Evolutionary conservation across 768 basidiomycete genomes (phyloP), one percentile per base, ranked within the genome.

Genomic region (Suillus hirtellus): DNA sequence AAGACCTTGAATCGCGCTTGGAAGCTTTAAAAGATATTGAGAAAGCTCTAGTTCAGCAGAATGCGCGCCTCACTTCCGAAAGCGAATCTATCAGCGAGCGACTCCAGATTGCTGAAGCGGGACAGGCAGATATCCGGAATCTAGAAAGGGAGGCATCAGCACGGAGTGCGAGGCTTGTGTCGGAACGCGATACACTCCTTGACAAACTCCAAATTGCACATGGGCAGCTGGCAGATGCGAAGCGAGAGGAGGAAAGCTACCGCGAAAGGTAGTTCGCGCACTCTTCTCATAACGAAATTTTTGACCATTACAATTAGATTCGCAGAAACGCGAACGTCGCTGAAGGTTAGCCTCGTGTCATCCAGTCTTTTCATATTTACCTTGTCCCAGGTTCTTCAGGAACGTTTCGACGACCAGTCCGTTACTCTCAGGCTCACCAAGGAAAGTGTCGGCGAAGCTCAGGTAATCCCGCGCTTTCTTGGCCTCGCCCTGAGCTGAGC

Each of bases 351-450:
- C 12, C 8, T 61, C 21, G 19, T 19, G 40, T 12, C 24, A 38
- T 42, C 3, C 56, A 7, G 24, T 27, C 40, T 8, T 24, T 50
- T 21, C 17, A 19, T 58, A 12, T 19, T 42, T 31, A 58, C 40
- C 24, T 31, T 60, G 37, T 42, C 52, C 21, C 64, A 85, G 81
- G 72, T 79, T 43, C 75, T 87, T 17, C 83, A 88, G 68, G 86
- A 89, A 60, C 81, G 86, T 31, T 84, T 83, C 60, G 87, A 89
- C 14, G 81, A 85, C 17, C 86, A 88, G 65, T 71, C 79, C 1
- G 74, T 83, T 7, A 83, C 84, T 1, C 72, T 87, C 54, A 78
- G 80, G 31, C 71, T 87, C 27, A 80, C 83, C 8, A 86, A 84
- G 67, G 86, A 89, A 64, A 76, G 82, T 6, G 71, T 80, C 21